These are phyloP conservation scores for Mucor plumbeus DNA, from an alignment of 371 early-diverging fungal genomes.

Conservation along the genomic window DNA sequence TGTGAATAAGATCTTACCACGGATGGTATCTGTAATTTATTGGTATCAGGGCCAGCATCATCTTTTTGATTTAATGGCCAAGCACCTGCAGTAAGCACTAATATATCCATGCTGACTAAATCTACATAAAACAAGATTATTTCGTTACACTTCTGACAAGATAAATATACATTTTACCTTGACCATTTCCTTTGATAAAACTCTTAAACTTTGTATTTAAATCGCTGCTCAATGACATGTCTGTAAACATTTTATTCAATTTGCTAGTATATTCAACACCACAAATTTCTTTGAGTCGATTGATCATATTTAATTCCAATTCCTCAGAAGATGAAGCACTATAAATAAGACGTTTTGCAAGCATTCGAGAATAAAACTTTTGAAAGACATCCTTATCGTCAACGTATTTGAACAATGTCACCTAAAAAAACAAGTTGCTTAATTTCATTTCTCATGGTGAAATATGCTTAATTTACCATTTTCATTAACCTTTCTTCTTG, in stretches of 20 bases:
- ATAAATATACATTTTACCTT: slow-evolving; percentile 38
- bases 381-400: slow-evolving; percentile 92
- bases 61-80: slow-evolving; percentile 83
- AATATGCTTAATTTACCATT: slow-evolving; percentile 29
- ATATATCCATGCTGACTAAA: slow-evolving; percentile 73
- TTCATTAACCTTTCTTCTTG: slow-evolving; percentile 60
- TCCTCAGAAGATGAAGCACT: slow-evolving; percentile 83
- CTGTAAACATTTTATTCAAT: slow-evolving; percentile 92
- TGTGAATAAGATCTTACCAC: slow-evolving; percentile 49
- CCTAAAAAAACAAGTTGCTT: slow-evolving; percentile 27
- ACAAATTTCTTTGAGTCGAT: slow-evolving; percentile 86
- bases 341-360: slow-evolving; percentile 84
- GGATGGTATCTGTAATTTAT: slow-evolving; percentile 65
- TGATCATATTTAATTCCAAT: slow-evolving; percentile 85
- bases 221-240: slow-evolving; percentile 87
- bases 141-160: no score
- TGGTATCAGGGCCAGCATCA: slow-evolving; percentile 48
- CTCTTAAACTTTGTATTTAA: slow-evolving; percentile 60
- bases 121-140: not conserved
- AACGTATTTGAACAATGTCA: slow-evolving; percentile 86
- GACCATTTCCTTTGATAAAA: slow-evolving; percentile 47
- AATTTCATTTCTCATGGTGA: no score
- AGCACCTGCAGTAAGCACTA: slow-evolving; percentile 87
- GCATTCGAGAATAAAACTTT: slow-evolving; percentile 79
- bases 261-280: slow-evolving; percentile 93